Conservation (phyloP, 2,329 filamentous ascomycete genomes). For the Pochonia chlamydosporia region DNA sequence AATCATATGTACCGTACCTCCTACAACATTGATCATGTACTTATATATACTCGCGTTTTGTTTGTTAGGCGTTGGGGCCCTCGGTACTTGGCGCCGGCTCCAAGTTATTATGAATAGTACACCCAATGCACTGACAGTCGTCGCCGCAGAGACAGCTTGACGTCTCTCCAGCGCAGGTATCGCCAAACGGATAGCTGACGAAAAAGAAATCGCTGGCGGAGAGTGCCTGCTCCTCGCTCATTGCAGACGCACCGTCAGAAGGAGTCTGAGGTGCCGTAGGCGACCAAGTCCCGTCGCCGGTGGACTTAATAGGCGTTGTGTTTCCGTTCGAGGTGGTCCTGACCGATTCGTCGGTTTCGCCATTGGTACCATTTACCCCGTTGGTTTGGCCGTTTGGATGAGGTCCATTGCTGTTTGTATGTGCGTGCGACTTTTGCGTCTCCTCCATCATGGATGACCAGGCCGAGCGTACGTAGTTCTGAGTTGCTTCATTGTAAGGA, state of each 20-base stretch:
- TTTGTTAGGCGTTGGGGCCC: not conserved
- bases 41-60: not conserved
- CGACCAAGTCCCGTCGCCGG: conserved; percentile 26
- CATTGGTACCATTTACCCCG: conserved; percentile 18
- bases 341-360: conserved; percentile 13
- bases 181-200: conserved; percentile 46
- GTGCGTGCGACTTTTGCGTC: conserved; percentile 14
- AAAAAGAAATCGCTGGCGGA: conserved; percentile 53
- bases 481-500: conserved; percentile 60
- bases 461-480: conserved; percentile 44
- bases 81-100: conserved; percentile 6
- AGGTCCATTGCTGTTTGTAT: conserved; percentile 5
- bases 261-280: conserved; percentile 39
- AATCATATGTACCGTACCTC: not conserved
- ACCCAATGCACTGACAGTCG: conserved; percentile 53
- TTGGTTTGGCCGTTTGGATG: conserved; percentile 15
- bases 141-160: conserved; percentile 52
- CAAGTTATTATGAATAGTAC: conserved; percentile 42
- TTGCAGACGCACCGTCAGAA: conserved; percentile 37
- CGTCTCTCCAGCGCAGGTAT: conserved; percentile 42
- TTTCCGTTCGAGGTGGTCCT: conserved; percentile 16
- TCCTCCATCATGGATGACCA: conserved; percentile 36
- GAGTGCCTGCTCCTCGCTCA: conserved; percentile 45
- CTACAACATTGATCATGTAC: not conserved
- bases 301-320: conserved; percentile 10